Conservation (phyloP, 2,329 filamentous ascomycete species). For the Fusarium staphyleae region DNA sequence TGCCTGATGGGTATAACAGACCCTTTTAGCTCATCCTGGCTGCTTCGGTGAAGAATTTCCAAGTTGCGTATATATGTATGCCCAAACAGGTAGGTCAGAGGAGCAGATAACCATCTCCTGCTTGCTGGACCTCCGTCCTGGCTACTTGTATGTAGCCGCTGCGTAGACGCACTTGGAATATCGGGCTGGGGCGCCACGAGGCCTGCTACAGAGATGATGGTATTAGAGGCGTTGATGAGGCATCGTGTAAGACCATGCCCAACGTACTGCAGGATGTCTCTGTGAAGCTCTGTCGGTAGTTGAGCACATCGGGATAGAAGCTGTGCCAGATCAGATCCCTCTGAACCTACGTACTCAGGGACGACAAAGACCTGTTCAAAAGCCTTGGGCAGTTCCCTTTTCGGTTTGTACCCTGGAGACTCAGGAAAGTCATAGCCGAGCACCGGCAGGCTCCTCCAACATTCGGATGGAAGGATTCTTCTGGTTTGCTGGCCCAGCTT, state of each 20-base stretch:
- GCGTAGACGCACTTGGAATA: background rate
- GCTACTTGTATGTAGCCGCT: background rate
- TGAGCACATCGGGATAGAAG: background rate
- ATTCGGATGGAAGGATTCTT: background rate
- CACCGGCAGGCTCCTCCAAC: background rate
- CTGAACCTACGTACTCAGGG: background rate
- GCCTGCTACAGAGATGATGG: background rate
- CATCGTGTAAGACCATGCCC: background rate
- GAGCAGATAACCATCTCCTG: background rate
- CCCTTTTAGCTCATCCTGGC: background rate
- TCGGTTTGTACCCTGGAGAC: background rate
- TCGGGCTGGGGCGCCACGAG: background rate
- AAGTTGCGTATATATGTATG: background rate
- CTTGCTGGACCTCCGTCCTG: background rate
- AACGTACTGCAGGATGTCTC: background rate
- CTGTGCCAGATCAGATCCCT: background rate
- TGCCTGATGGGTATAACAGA: background rate
- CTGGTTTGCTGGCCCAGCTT: constrained; percentile 8
- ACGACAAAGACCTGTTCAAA: background rate
- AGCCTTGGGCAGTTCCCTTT: background rate
- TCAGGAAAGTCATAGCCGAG: background rate
- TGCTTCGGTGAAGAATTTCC: background rate
- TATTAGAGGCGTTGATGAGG: background rate
- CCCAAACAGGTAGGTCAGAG: background rate
- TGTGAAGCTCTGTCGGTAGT: background rate